Base-by-base conservation (phyloP, 176 grass and related monocot genomes). In the Oryza rufipogon region DNA sequence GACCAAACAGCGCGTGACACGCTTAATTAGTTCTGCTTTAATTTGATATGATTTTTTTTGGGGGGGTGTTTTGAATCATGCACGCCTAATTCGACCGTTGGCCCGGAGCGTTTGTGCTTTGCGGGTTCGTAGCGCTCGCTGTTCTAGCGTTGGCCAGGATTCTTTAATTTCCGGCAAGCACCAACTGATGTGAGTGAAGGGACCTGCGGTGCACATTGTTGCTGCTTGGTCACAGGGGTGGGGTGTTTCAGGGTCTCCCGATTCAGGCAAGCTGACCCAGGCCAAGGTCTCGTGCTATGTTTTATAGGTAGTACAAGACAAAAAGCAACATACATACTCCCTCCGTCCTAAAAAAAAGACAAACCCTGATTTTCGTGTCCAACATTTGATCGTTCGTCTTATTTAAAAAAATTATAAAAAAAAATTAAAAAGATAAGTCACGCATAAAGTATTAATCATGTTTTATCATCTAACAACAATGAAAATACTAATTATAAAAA, bases 21-120 rank as follows among this genome's bases (percentile, higher is more conserved):
- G 9, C 8, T 2, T 9, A 63, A 63, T 63, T 9, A 63, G n/a
- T 63, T 23, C 1, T 63, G 58, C 8, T 63, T 4, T 30, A 30
- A 30, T 30, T 30, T 4, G 20, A 10, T 22, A 2, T 63, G 20
- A 23, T 63, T 63, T 9, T 63, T 9, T 9, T 58, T 20, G 3
- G 3, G 2, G 0, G 28, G 28, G 28, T 0, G 5, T 0, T n/a
- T 58, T 58, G 54, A 58, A 58, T 58, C 56, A 12, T 61, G 56
- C 56, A n/a, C 56, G 23, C 74, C 48, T 28, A 36, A 79, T 79
- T 71, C 83, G 67, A 85, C 75, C 39, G 68, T 79, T 79, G 66
- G 15, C 79, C 6, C 54, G 32, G 16, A n/a, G 20, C 51, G 15
- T 64, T 32, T 17, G 2, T 0, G 78, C 11, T 64, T 19, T 33